Evolutionary conservation across 805 yeast species (phyloP).

Genomic region (Teunomyces funiuensis): DNA sequence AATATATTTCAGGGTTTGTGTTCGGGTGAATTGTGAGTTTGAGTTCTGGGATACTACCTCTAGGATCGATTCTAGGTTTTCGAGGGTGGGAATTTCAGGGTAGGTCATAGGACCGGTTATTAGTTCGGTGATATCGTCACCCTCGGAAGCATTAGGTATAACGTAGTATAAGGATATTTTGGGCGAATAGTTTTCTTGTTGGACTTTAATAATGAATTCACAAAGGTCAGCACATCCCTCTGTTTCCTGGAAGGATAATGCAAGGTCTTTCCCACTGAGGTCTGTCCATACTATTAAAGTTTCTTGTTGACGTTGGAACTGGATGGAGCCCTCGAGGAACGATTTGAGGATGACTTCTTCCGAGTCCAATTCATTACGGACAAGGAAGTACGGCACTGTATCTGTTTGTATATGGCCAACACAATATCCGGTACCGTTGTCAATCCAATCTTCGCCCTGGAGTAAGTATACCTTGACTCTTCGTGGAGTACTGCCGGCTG

Average conservation of each 20-base stretch:
- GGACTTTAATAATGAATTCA: conserved; percentile 72
- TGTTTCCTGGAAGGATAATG: conserved; percentile 87
- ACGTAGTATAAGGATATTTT: conserved; percentile 64
- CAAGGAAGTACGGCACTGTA: conserved; percentile 60
- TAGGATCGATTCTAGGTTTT: conserved; percentile 53
- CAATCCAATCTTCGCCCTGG: conserved; percentile 82
- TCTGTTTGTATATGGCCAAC: conserved; percentile 59
- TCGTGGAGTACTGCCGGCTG: conserved; percentile 46
- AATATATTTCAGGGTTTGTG: conserved; percentile 57
- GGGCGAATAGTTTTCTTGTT: conserved; percentile 54
- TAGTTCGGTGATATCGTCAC: conserved; percentile 64
- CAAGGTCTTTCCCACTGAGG: conserved; percentile 68
- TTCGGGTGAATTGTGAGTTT: conserved; percentile 61
- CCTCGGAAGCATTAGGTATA: conserved; percentile 46
- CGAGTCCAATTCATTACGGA: conserved; percentile 66
- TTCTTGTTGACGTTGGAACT: conserved; percentile 91
- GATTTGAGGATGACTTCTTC: conserved; percentile 62
- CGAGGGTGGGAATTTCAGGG: conserved; percentile 56
- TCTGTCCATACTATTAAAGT: conserved; percentile 95
- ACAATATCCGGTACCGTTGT: conserved; percentile 90
- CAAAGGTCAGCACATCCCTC: conserved; percentile 85
- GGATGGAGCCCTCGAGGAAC: conserved; percentile 68
- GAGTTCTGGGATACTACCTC: conserved; percentile 60
- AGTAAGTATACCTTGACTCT: conserved; percentile 90
- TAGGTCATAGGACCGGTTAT: conserved; percentile 76